Evolutionary conservation across 768 basidiomycete species (phyloP).

Genomic region (Trametes meyenii): DNA sequence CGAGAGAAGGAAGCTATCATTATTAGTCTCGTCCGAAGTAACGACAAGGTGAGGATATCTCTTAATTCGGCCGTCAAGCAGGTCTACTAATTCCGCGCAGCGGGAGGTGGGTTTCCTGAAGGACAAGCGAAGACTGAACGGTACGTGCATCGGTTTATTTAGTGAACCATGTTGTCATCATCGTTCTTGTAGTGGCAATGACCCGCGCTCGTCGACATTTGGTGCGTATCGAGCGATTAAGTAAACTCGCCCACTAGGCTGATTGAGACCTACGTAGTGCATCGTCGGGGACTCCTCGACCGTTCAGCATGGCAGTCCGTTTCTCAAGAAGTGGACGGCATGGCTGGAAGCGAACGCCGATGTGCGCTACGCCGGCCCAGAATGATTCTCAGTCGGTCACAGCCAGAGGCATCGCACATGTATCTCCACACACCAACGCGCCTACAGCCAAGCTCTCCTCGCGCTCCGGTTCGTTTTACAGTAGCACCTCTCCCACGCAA

Average conservation of each 20-base stretch:
- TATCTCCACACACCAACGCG: no score
- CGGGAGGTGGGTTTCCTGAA: conserved; percentile 93
- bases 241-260: background rate
- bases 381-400: conserved; percentile 35
- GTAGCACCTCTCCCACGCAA: background rate
- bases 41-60: conserved; percentile 59
- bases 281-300: conserved; percentile 94
- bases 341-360: conserved; percentile 94
- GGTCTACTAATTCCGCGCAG: conserved; percentile 37
- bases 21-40: conserved; percentile 91
- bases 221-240: conserved; percentile 47
- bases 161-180: background rate
- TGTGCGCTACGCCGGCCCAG: conserved; percentile 79
- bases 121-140: conserved; percentile 90
- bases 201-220: conserved; percentile 88
- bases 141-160: conserved; percentile 39
- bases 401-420: no score
- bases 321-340: conserved; percentile 85
- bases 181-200: conserved; percentile 69
- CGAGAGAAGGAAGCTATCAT: conserved; percentile 94
- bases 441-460: no score
- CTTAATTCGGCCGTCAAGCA: no score
- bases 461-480: background rate
- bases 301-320: conserved; percentile 79
- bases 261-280: conserved; percentile 54